Base-by-base conservation (phyloP, 345 rosid genomes). In the Brassica napus region DNA sequence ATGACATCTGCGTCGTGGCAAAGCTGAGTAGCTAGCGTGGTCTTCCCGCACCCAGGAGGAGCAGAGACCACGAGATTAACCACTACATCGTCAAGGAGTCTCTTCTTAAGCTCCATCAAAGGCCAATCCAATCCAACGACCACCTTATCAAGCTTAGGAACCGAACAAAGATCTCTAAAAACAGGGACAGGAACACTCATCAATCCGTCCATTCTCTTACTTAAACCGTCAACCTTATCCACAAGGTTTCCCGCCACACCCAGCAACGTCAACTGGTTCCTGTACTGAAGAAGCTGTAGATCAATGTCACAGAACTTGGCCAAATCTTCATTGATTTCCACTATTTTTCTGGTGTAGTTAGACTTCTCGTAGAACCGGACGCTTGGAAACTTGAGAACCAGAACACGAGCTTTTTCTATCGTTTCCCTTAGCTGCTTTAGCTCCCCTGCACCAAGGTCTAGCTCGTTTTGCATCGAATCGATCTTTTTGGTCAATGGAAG, bases 31-130 rank as follows among this genome's bases (percentile, higher is more conserved):
- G 79, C 89, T 14, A 88, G 70, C 0, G 90, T 86, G 16, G 89
- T 85, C 77, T 87, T 88, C 18, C 91, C 94, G 24, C 83, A 82
- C 30, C 94, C 92, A n/a, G 86, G 85, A 23, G 88, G 75, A 79
- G 86, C 91, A 76, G 90, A 81, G 6, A 88, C 81, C 21, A 85
- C 84, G 32, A 83, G 74, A 64, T 62, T 75, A 2, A 64, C 66
- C 2, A 31, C 62, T 5, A 63, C 9, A 16, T 15, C 74, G 24
- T 65, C 24, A 8, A 86, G 72, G 75, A 91, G 81, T 52, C 52
- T 73, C 84, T 23, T 54, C 82, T 85, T 89, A 30, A 87, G 15
- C 75, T 86, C 86, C 76, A 0, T 7, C 79, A 85, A 60, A 8
- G 86, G 87, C 52, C 24, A 65, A 35, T 83, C 87, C 32, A 86